These are phyloP conservation scores for Limnanthes douglasii DNA, from an alignment of 345 rosid genomes.

Conservation along the genomic window DNA sequence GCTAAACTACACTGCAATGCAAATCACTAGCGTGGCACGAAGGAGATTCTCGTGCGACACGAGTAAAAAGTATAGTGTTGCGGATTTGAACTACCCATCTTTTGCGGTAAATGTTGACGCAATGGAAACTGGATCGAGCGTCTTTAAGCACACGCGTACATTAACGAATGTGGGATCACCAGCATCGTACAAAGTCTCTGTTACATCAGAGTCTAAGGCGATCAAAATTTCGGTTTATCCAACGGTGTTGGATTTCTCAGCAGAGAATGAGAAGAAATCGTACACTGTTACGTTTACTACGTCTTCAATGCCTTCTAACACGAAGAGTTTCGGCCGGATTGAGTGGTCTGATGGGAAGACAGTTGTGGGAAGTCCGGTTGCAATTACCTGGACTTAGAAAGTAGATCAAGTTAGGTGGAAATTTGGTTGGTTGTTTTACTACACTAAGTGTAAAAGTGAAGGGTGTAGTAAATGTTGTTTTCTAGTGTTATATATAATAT, in stretches of 20 bases:
- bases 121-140: conserved; percentile 7
- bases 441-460: too few relatives aligned
- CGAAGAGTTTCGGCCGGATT: conserved; percentile 36
- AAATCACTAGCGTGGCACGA: conserved; percentile 27
- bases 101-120: conserved; percentile 38
- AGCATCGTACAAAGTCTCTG: conserved; percentile 36
- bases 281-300: conserved; percentile 53
- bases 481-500: too few relatives aligned
- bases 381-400: conserved; percentile 52
- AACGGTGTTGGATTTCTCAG: conserved; percentile 29
- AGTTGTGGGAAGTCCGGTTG: conserved; percentile 72
- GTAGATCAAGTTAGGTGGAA: conserved; percentile 8
- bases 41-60: conserved; percentile 38
- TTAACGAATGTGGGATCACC: conserved; percentile 61
- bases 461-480: too few relatives aligned
- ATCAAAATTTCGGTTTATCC: conserved; percentile 63
- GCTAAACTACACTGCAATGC: conserved; percentile 35
- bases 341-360: conserved; percentile 75
- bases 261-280: conserved; percentile 47
- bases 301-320: conserved; percentile 17
- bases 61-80: conserved; percentile 21
- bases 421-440: conserved; percentile 2
- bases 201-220: conserved; percentile 18
- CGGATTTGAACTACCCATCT: conserved; percentile 68
- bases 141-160: conserved; percentile 41